Percentiles rank a stretch among this genome's conserved stretches.
Evolutionary conservation across 805 yeast species (phyloP).

Genomic region (Lachancea cidri): DNA sequence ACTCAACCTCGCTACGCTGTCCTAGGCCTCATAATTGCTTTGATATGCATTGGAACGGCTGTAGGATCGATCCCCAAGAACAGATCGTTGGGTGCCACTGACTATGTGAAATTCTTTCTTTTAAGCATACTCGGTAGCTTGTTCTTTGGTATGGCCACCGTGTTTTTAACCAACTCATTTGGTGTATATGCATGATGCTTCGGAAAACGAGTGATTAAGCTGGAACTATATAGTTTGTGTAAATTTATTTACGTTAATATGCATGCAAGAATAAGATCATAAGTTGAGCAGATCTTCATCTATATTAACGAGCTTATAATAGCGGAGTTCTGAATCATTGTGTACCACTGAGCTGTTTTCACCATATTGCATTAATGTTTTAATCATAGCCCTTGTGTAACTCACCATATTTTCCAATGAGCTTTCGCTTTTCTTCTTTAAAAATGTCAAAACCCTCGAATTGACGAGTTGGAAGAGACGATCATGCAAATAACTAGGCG

Average conservation of each 20-base stretch:
- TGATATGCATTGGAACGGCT: constrained; percentile 16
- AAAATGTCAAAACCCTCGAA: constrained; percentile 37
- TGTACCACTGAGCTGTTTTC: constrained; percentile 29
- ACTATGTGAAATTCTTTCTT: constrained; percentile 23
- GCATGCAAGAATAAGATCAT: constrained; percentile 7
- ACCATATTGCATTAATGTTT: constrained; percentile 29
- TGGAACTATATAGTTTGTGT: not conserved
- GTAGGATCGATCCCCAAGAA: constrained; percentile 12
- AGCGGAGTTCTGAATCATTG: constrained; percentile 19
- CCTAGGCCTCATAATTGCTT: constrained; percentile 15
- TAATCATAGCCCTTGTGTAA: constrained; percentile 37
- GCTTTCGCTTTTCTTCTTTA: constrained; percentile 41
- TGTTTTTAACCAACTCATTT: constrained; percentile 39
- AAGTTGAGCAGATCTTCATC: constrained; percentile 42
- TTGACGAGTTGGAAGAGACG: constrained; percentile 29
- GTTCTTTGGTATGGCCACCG: constrained; percentile 38
- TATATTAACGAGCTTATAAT: constrained; percentile 37
- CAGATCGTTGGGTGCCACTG: constrained; percentile 9
- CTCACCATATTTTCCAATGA: constrained; percentile 40
- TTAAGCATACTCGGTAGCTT: constrained; percentile 32
- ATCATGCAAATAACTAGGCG: constrained; percentile 27
- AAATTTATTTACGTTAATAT: not conserved
- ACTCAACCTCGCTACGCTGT: constrained; percentile 24
- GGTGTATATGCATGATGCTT: constrained; percentile 40
- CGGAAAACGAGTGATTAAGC: not conserved